Evolutionary conservation across 257 asterid genomes (phyloP).

Genomic region (Craterostigma plantagineum): DNA sequence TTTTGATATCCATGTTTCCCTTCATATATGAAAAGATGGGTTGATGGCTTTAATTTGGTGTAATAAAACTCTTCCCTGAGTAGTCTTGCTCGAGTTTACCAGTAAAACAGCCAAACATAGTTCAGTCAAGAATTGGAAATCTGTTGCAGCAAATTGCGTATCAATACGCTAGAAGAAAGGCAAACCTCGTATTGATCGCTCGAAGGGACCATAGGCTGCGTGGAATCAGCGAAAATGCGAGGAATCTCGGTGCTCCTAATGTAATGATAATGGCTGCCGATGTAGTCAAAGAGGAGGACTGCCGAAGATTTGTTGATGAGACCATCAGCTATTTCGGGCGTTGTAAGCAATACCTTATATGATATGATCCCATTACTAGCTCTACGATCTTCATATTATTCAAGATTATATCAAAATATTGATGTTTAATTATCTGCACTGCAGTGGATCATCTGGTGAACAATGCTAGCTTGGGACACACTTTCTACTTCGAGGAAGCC

Average conservation of each 20-base stretch:
- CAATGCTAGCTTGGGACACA: slow-evolving; percentile 73
- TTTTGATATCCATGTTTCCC: too few species aligned
- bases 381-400: too few species aligned
- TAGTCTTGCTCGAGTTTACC: too few species aligned
- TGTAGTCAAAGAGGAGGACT: slow-evolving; percentile 92
- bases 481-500: slow-evolving; percentile 96
- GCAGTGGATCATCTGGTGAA: slow-evolving; percentile 94
- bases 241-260: slow-evolving; percentile 40
- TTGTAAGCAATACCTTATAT: slow-evolving; percentile 18
- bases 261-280: slow-evolving; percentile 79
- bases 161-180: slow-evolving; percentile 72
- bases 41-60: too few species aligned
- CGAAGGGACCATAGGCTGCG: slow-evolving; percentile 62
- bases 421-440: too few species aligned
- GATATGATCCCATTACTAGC: too few species aligned
- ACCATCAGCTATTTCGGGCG: slow-evolving; percentile 45
- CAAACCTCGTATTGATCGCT: slow-evolving; percentile 67
- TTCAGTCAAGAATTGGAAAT: too few species aligned
- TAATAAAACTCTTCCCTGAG: too few species aligned
- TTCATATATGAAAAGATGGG: too few species aligned
- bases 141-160: slow-evolving; percentile 72
- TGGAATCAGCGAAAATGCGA: slow-evolving; percentile 66
- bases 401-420: too few species aligned
- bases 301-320: slow-evolving; percentile 61
- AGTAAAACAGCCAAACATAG: too few species aligned